Evolutionary conservation across 2,329 filamentous ascomycete species (phyloP).

Genomic region (Apiospora hydei): DNA sequence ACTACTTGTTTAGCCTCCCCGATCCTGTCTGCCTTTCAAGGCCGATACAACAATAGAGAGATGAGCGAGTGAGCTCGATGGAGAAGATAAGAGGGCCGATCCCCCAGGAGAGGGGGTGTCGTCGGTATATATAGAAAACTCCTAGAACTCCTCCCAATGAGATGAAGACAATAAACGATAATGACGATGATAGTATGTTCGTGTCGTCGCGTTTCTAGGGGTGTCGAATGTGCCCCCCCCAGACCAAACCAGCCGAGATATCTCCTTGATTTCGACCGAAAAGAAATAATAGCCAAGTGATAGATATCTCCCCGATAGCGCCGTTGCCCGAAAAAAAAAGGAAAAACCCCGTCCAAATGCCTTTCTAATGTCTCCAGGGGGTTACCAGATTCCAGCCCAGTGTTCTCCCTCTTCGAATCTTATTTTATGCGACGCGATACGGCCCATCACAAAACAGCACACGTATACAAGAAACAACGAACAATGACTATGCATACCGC

Average conservation of each 20-base stretch:
- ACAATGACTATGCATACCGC: conserved; percentile 13
- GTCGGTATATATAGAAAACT: conserved; percentile 13
- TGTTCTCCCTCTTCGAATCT: conserved; percentile 18
- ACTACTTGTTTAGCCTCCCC: background rate
- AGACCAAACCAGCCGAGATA: background rate
- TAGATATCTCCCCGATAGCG: background rate
- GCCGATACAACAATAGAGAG: background rate
- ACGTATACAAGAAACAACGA: background rate
- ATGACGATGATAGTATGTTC: background rate
- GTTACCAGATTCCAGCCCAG: conserved; percentile 25
- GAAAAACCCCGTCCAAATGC: background rate
- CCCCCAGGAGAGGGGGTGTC: background rate
- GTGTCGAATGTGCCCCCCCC: background rate
- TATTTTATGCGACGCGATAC: background rate
- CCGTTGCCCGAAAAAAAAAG: background rate
- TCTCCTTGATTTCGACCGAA: background rate
- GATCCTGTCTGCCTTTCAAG: background rate
- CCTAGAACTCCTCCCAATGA: conserved; percentile 23
- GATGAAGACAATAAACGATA: background rate
- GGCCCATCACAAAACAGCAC: background rate
- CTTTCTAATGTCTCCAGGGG: background rate
- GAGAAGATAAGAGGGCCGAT: background rate
- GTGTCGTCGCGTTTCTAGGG: background rate
- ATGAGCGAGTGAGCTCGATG: background rate
- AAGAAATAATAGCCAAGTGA: background rate